Conservation (phyloP, 1,284 basidiomycete species). For the Nidula niveotomentosa region DNA sequence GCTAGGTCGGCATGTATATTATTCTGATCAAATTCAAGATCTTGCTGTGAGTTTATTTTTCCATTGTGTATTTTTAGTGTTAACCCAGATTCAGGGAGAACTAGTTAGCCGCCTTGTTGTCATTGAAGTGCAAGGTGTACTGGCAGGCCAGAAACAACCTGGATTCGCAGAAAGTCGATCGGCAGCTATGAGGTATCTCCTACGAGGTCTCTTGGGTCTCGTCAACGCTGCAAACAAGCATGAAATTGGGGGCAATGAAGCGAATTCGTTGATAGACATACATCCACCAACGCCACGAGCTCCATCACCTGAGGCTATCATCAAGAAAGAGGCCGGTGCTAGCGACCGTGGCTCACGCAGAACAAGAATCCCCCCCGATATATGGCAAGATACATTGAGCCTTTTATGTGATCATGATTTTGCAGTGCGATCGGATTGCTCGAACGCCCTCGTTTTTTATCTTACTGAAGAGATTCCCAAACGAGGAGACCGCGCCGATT, state of each 20-base stretch:
- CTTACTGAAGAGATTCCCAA: constrained; percentile 74
- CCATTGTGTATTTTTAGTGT: neutral
- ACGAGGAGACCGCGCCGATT: constrained; percentile 45
- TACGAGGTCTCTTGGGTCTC: constrained; percentile 75
- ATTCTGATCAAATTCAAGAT: constrained; percentile 96
- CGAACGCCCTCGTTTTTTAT: constrained; percentile 71
- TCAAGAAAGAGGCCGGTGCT: constrained; percentile 17
- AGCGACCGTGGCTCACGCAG: constrained; percentile 48
- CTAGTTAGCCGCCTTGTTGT: constrained; percentile 75
- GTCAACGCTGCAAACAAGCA: constrained; percentile 64
- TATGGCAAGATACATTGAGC: constrained; percentile 88
- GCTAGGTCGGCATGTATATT: constrained; percentile 89
- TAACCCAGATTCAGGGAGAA: constrained; percentile 52
- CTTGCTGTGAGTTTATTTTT: constrained; percentile 53
- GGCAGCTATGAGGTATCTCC: constrained; percentile 72
- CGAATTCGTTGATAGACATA: constrained; percentile 4
- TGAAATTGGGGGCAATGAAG: constrained; percentile 24
- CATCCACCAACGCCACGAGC: neutral
- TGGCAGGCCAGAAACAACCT: constrained; percentile 39
- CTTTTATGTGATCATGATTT: constrained; percentile 79
- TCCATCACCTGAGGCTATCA: constrained; percentile 10
- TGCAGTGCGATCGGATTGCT: constrained; percentile 76
- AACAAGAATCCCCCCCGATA: constrained; percentile 75
- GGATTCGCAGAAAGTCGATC: constrained; percentile 48
- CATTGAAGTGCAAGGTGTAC: constrained; percentile 65